Evolutionary conservation across 2,329 filamentous ascomycete species (phyloP).

Genomic region (Trichoderma harzianum): DNA sequence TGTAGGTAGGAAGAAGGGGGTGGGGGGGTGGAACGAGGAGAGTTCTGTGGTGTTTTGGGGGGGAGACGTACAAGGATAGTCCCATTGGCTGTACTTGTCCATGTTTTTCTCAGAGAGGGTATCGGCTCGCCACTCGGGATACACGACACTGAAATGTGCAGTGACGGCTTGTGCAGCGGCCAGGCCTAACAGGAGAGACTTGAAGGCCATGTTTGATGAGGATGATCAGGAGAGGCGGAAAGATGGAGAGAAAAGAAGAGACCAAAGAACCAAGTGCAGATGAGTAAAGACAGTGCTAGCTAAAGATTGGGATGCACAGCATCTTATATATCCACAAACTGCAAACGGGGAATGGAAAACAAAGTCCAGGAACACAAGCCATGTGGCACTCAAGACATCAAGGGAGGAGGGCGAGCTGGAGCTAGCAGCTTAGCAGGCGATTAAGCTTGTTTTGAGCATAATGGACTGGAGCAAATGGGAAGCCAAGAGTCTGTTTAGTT

Average conservation of each 20-base stretch:
- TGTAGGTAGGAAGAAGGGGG: neutral
- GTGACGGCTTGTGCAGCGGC: conserved; percentile 36
- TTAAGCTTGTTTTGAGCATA: conserved; percentile 16
- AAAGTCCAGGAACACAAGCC: neutral
- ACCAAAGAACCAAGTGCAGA: neutral
- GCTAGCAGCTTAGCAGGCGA: too few relatives aligned
- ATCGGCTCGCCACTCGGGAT: conserved; percentile 49
- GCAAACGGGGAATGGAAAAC: neutral
- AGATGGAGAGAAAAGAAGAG: neutral
- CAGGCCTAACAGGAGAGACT: conserved; percentile 32
- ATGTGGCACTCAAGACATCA: neutral
- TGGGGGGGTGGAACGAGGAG: neutral
- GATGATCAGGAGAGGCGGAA: neutral
- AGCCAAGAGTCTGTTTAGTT: neutral
- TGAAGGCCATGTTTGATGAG: conserved; percentile 19
- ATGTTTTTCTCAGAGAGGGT: conserved; percentile 39
- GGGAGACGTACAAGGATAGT: conserved; percentile 47
- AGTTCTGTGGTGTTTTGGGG: neutral
- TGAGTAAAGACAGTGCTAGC: neutral
- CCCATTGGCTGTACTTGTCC: conserved; percentile 46
- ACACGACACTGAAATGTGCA: conserved; percentile 49
- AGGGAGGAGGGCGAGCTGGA: neutral
- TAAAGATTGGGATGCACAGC: neutral
- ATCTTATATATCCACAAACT: neutral
- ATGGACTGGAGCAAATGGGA: neutral